phyloP scores from a whole-genome alignment of 805 yeast species.

The Lipomyces anomalus region DNA sequence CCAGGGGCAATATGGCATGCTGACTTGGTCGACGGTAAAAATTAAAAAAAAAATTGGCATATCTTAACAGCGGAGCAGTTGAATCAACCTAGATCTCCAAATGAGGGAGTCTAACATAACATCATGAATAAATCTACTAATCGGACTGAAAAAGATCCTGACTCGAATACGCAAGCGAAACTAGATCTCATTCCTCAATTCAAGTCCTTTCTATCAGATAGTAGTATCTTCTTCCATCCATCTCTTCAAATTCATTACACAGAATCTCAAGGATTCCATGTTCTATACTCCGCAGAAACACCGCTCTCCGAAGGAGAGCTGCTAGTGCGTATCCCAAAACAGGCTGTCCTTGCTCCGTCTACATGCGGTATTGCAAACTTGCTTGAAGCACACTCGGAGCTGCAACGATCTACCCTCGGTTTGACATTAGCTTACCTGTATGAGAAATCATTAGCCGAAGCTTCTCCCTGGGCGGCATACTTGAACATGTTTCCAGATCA shows the following conservation, averaged over 20 bases:
- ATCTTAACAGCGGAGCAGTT: too few species aligned
- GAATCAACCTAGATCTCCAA: too few species aligned
- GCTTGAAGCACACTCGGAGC: slow-evolving; percentile 51
- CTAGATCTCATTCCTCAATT: not conserved
- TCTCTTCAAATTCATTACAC: not conserved
- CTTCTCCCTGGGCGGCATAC: slow-evolving; percentile 78
- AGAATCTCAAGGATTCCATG: not conserved
- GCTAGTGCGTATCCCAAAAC: slow-evolving; percentile 34
- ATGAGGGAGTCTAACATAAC: too few species aligned
- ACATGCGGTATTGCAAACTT: slow-evolving; percentile 56
- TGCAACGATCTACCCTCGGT: slow-evolving; percentile 52
- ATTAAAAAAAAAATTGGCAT: too few species aligned
- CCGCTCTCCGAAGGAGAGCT: too few species aligned
- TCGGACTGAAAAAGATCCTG: too few species aligned
- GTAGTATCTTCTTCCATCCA: not conserved
- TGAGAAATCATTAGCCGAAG: slow-evolving; percentile 52
- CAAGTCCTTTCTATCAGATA: not conserved
- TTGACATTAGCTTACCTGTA: slow-evolving; percentile 65
- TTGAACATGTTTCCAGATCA: slow-evolving; percentile 45
- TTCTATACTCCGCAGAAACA: too few species aligned
- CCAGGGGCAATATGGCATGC: too few species aligned
- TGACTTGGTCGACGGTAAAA: too few species aligned
- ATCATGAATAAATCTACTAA: too few species aligned
- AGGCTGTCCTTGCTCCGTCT: slow-evolving; percentile 31
- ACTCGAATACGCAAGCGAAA: too few species aligned